Evolutionary conservation across 1,284 basidiomycete species (phyloP).

Genomic region (Chiua sp.): DNA sequence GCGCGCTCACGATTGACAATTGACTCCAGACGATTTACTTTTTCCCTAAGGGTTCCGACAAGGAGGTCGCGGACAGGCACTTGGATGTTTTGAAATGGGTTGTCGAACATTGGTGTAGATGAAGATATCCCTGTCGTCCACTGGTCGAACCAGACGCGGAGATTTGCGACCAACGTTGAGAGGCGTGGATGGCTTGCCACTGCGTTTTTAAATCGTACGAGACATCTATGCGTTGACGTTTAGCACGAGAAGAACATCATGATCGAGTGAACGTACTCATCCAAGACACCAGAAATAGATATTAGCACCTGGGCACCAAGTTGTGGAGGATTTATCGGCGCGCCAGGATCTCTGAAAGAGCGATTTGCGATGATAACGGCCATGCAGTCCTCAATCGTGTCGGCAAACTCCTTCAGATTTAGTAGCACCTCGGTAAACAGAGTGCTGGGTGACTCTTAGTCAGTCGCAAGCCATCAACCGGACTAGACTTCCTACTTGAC

Average conservation of each 20-base stretch:
- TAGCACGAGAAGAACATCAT: background rate
- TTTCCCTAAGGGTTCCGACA: slow-evolving; percentile 43
- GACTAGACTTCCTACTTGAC: slow-evolving; percentile 53
- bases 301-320: slow-evolving; percentile 52
- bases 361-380: slow-evolving; percentile 40
- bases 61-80: slow-evolving; percentile 41
- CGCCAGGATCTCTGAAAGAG: slow-evolving; percentile 49
- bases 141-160: slow-evolving; percentile 49
- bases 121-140: slow-evolving; percentile 51
- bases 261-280: slow-evolving; percentile 49
- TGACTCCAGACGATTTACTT: slow-evolving; percentile 47
- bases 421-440: slow-evolving; percentile 59
- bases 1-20: slow-evolving; percentile 45
- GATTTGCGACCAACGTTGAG: slow-evolving; percentile 43
- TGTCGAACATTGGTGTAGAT: slow-evolving; percentile 42
- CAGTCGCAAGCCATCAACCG: background rate
- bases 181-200: slow-evolving; percentile 53
- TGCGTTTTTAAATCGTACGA: slow-evolving; percentile 65
- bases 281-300: slow-evolving; percentile 52
- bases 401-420: slow-evolving; percentile 52
- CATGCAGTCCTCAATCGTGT: slow-evolving; percentile 51
- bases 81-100: slow-evolving; percentile 37
- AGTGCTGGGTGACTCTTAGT: slow-evolving; percentile 41
- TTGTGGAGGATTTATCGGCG: slow-evolving; percentile 14
- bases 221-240: slow-evolving; percentile 44